Evolutionary conservation across 164 flowering plant species (phyloP), one percentile per base, ranked within the genome.

Genomic region (Vitis riparia): DNA sequence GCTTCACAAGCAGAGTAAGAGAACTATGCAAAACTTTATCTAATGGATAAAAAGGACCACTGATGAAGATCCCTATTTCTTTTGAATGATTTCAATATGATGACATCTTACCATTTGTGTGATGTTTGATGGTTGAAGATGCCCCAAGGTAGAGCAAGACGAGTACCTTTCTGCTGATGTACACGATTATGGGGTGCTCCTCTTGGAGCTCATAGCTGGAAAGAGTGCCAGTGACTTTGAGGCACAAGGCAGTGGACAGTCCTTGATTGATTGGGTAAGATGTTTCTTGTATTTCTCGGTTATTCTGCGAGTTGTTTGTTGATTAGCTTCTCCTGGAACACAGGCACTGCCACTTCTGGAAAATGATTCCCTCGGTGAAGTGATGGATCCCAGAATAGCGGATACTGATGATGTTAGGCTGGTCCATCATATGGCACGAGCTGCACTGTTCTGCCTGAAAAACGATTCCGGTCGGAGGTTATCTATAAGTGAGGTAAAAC

Each of bases 171-270:
- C 62, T 29, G 62, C 62, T 57, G 84, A 85, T 73, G 75, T 85
- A 12, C 73, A 48, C 68, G 84, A 75, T 29, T 85, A 77, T 62
- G 86, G 86, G 11, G 32, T 78, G 59, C 37, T 85, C n/a, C 83
- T 85, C 6, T 14, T 81, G 63, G 86, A 85, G 73, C 83, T 85
- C 27, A 65, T 85, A 58, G 67, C 80, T n/a, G 88, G 86, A 58
- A 77, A 68, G 64, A 67, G 59, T 55, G 72, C 65, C 2, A n/a
- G 19, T 8, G 11, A 30, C 1, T 68, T 59, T 50, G 51, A 61
- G 57, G 14, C 59, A 15, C 53, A 30, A 11, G 61, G 23, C 52
- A 79, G 66, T 48, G 68, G 62, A 48, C 78, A 67, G 48, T 32
- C 74, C 59, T 63, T 79, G 53, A 59, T 58, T 11, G 77, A 80